Percentiles rank a stretch among this genome's conserved stretches.
phyloP scores from a whole-genome alignment of 768 basidiomycete species.

The Boletellus ananas region DNA sequence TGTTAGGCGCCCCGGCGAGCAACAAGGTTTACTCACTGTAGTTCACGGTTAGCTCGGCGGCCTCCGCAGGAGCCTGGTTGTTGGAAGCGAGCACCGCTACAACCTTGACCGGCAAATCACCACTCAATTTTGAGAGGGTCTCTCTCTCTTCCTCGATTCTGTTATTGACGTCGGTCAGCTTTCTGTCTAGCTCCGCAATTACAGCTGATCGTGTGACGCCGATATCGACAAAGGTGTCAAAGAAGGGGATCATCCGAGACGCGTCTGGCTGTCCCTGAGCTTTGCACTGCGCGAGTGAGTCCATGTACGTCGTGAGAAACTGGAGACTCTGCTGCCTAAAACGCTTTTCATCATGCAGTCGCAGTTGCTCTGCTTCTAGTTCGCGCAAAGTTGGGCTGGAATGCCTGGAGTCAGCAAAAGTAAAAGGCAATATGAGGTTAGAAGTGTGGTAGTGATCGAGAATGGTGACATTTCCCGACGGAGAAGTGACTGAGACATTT shows the following conservation, averaged over 20 bases:
- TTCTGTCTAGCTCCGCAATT: constrained; percentile 15
- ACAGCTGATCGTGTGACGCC: constrained; percentile 13
- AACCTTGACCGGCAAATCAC: not conserved
- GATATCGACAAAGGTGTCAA: constrained; percentile 23
- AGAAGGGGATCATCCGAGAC: constrained; percentile 17
- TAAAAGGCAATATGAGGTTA: not conserved
- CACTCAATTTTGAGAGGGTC: constrained; percentile 1
- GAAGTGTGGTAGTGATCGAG: constrained; percentile 11
- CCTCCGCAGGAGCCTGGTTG: constrained; percentile 1
- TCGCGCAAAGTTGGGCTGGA: constrained; percentile 5
- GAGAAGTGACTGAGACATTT: constrained; percentile 12
- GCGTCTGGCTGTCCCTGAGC: constrained; percentile 3
- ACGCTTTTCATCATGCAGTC: constrained; percentile 16
- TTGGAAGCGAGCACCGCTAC: constrained; percentile 9
- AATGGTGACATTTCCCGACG: constrained; percentile 9
- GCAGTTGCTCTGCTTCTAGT: constrained; percentile 8
- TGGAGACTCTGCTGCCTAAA: constrained; percentile 18
- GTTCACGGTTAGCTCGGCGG: constrained; percentile 14
- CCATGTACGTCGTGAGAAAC: constrained; percentile 26
- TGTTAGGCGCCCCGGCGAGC: not conserved
- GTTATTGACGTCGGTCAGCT: constrained; percentile 8
- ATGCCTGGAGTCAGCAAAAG: not conserved
- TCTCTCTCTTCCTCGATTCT: constrained; percentile 13
- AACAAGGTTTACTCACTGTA: constrained; percentile 11
- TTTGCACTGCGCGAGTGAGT: constrained; percentile 26